These are phyloP conservation scores for Boletus reticuloceps DNA, from an alignment of 768 basidiomycete genomes.

Conservation along the genomic window DNA sequence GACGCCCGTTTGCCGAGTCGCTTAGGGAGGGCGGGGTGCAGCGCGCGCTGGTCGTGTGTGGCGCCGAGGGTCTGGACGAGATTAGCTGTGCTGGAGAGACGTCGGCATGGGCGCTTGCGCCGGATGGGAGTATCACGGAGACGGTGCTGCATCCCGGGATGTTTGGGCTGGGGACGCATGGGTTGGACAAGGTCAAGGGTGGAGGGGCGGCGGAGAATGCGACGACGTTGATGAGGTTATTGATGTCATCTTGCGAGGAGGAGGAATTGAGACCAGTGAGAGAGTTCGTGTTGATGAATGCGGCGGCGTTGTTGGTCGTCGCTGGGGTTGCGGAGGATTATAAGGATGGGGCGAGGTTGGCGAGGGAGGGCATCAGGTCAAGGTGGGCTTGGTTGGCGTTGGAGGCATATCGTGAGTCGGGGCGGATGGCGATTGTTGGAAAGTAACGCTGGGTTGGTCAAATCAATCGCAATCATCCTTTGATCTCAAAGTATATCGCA, in stretches of 20 bases:
- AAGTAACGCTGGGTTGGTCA: too few relatives aligned
- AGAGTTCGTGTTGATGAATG: slow-evolving; percentile 89
- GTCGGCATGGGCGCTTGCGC: slow-evolving; percentile 71
- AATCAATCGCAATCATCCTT: too few relatives aligned
- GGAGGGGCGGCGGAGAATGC: slow-evolving; percentile 82
- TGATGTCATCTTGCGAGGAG: slow-evolving; percentile 50
- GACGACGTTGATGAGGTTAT: slow-evolving; percentile 59
- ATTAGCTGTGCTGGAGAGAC: slow-evolving; percentile 93
- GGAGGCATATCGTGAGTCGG: slow-evolving; percentile 25
- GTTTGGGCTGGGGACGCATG: slow-evolving; percentile 75
- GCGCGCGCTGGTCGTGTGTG: slow-evolving; percentile 91
- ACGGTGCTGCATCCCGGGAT: slow-evolving; percentile 61
- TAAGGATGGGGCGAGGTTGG: slow-evolving; percentile 68
- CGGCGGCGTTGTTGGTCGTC: slow-evolving; percentile 84
- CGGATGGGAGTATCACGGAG: slow-evolving; percentile 62
- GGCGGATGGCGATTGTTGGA: slow-evolving; percentile 7
- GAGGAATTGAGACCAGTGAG: slow-evolving; percentile 53
- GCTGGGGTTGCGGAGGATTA: slow-evolving; percentile 72
- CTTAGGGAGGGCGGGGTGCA: slow-evolving; percentile 71
- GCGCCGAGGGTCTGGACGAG: slow-evolving; percentile 89
- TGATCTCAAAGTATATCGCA: too few relatives aligned
- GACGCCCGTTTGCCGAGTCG: slow-evolving; percentile 75
- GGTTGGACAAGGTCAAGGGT: slow-evolving; percentile 68
- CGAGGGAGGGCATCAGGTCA: slow-evolving; percentile 56
- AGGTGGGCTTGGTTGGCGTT: slow-evolving; percentile 61